These are phyloP conservation scores for Jasminum sambac DNA, from an alignment of 257 asterid genomes.

Conservation along the genomic window DNA sequence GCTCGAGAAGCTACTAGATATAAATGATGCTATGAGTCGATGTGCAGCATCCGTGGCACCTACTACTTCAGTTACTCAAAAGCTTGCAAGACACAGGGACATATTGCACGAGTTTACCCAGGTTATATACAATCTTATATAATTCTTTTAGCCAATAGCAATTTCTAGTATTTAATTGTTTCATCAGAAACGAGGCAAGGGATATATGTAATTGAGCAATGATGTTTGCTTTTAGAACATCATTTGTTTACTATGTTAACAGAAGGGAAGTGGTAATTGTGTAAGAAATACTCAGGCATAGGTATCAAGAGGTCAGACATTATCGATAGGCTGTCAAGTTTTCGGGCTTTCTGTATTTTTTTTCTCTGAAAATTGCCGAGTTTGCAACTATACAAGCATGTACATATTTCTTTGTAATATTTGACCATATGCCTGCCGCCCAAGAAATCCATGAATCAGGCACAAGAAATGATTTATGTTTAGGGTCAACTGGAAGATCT, in stretches of 20 bases:
- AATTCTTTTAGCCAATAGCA: neutral
- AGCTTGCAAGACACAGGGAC: constrained; percentile 96
- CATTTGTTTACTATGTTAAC: neutral
- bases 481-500: neutral
- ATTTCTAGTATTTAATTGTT: neutral
- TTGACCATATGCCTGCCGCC: neutral
- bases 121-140: constrained; percentile 41
- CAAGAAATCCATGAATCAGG: neutral
- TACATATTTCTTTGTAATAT: neutral
- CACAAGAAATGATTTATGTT: neutral
- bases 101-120: constrained; percentile 92
- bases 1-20: constrained; percentile 88
- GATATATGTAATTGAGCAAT: neutral
- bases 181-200: neutral
- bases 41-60: constrained; percentile 95
- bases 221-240: neutral
- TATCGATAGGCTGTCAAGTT: neutral
- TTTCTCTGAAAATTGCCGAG: too few species aligned
- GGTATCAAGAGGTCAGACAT: neutral
- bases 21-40: constrained; percentile 94
- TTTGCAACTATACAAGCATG: neutral
- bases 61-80: constrained; percentile 84
- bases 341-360: neutral
- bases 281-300: neutral
- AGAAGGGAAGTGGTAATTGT: neutral